These are phyloP conservation scores for Ilyonectria robusta DNA, from an alignment of 2,329 filamentous ascomycete species.

Conservation along the genomic window DNA sequence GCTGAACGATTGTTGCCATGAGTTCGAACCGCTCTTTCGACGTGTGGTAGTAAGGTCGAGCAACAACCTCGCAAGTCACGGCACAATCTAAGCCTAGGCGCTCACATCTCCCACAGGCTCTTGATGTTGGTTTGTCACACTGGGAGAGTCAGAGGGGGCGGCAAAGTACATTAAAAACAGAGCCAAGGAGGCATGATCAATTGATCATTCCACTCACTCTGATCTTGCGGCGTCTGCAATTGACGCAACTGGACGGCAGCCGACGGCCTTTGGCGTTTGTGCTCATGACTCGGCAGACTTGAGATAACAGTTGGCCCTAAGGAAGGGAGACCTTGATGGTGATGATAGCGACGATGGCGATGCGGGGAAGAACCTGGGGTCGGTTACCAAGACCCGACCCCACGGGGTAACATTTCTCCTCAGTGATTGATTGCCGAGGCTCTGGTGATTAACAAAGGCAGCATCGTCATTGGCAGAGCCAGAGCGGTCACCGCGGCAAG, in stretches of 20 bases:
- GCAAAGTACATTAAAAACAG: no score
- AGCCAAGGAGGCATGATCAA: neutral
- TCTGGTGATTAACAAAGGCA: no score
- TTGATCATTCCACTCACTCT: neutral
- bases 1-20: conserved; percentile 4
- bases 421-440: no score
- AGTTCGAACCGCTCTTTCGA: conserved; percentile 7
- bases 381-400: no score
- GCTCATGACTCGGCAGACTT: neutral
- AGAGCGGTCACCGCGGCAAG: no score
- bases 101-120: neutral
- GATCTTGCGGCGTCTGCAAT: conserved; percentile 6
- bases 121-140: neutral
- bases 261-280: neutral
- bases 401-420: no score
- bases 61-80: neutral
- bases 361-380: no score
- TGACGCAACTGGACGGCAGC: neutral
- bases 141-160: neutral
- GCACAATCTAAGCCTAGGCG: neutral
- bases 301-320: no score
- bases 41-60: conserved; percentile 4
- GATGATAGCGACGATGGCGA: no score
- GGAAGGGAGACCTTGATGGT: no score
- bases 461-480: no score